Base-by-base conservation (phyloP, 257 asterid genomes). In the Fraxinus excelsior region DNA sequence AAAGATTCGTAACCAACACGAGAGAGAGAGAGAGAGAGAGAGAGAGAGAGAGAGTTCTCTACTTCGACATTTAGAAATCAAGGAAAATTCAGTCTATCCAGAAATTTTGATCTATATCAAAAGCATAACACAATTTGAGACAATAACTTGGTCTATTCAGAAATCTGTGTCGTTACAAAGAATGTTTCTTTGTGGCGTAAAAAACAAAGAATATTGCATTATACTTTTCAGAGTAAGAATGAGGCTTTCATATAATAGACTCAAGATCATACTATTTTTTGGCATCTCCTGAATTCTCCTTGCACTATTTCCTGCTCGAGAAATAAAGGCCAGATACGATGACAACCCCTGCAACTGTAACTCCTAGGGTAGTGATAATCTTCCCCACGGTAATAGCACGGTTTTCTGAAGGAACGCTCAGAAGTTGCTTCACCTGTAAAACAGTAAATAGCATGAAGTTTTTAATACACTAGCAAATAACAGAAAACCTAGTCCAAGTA, bases 271-370 rank as follows among this genome's bases (percentile, higher is more conserved):
- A 0, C 13, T 42, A 11, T 13, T 44, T 13, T 44, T 12, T 3
- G 53, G 25, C 25, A n/a, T n/a, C 19, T 53, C 64, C 19, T 5
- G 64, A n/a, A 7, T 16, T 62, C 32, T 62, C 68, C 68, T 3
- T 62, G 64, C 51, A 3, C 81, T 86, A 94, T 84, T 94, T 94
- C 92, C 84, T 89, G 87, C 77, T 66, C 35, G 96, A 91, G 58
- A 91, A 79, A 79, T 91, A 91, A 65, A 94, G 80, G 77, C 97
- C 93, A 25, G 91, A 88, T 56, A 87, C 9, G 32, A 94, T 83
- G 72, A 96, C 92, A 44, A 81, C 86, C 40, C 97, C 97, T 0
- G 92, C 92, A 69, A 88, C 89, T 71, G 97, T 84, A 74, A 88
- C 88, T 78, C 98, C 96, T 35, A 90, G n/a, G 7, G 90, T 74